Evolutionary conservation across 2,329 filamentous ascomycete species (phyloP), one percentile per base, ranked within the genome.

Genomic region (Xylaria sp.): DNA sequence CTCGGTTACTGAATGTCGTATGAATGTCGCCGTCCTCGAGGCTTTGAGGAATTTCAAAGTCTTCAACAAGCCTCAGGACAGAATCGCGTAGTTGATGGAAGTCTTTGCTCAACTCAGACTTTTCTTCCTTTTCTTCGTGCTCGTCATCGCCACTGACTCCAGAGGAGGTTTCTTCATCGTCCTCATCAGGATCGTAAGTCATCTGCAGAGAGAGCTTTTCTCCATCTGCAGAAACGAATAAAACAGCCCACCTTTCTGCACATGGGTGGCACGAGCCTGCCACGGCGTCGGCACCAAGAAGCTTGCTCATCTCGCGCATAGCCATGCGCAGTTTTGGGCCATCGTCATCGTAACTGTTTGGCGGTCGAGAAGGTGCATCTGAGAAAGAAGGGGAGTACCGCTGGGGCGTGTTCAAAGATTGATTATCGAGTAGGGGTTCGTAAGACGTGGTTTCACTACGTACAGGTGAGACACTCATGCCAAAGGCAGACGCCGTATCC

Each of bases 71-170:
- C 70, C 89, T 92, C 60, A 91, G 76, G 56, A 95, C 90, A 0
- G 90, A 90, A 61, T 91, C 87, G 59, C 92, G 87, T 3, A 95
- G 76, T 64, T 90, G 88, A 69, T 92, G 89, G 66, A 92, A 92
- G 68, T 92, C 89, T 67, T 89, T 90, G 71, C 90, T 86, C 2
- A 91, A 77, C 55, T 90, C 89, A 0, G 83, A 79, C 2, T 79
- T 77, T 50, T 83, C 80, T 4, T 82, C 80, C 16, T 79, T 77
- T 50, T 83, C 80, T 4, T 82, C 80, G 16, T 81, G 79, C 34
- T 87, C 84, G 3, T 88, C 86, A 49, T 88, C 84, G 34, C 84
- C 83, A 63, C 82, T 84, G 5, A 80, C 83, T 4, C 81, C 83
- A 10, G 82, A 86, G 51, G 80, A 80, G 51, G 83, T 82, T 13